Conservation (phyloP, 208 protist genomes). For the Strigomonas culicis region DNA sequence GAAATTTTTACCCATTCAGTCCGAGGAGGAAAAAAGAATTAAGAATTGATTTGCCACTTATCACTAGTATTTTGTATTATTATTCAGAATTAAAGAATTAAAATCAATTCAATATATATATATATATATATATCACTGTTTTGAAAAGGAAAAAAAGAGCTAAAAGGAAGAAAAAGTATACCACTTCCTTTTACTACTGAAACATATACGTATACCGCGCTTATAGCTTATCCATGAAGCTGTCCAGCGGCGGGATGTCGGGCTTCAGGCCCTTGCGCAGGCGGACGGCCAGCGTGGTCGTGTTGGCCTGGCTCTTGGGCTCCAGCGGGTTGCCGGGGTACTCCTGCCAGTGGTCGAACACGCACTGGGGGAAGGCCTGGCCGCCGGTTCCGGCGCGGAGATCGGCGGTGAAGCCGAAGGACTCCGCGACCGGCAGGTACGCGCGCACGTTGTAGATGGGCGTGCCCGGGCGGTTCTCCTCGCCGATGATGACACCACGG, state of each 20-base stretch:
- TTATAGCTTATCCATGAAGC: slow-evolving; percentile 97
- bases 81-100: slow-evolving; percentile 5
- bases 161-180: background rate
- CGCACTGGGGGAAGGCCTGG: slow-evolving; percentile 95
- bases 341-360: slow-evolving; percentile 98
- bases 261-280: slow-evolving; percentile 97
- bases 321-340: slow-evolving; percentile 89
- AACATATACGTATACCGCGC: background rate
- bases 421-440: slow-evolving; percentile 98
- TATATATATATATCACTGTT: slow-evolving; percentile 14
- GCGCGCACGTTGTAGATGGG: slow-evolving; percentile 97
- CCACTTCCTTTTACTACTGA: background rate
- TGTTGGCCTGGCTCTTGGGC: slow-evolving; percentile 45
- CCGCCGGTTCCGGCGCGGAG: slow-evolving; percentile 95
- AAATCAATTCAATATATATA: slow-evolving; percentile 14
- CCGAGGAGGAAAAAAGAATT: slow-evolving; percentile 3
- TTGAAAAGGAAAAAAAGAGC: background rate
- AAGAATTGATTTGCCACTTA: slow-evolving; percentile 8
- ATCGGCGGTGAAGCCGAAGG: slow-evolving; percentile 97
- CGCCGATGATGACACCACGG: slow-evolving; percentile 96
- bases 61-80: background rate
- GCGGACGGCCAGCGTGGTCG: slow-evolving; percentile 84
- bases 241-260: slow-evolving; percentile 90
- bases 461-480: slow-evolving; percentile 95
- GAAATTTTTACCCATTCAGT: too few relatives aligned